These are phyloP conservation scores for Syzygium grande DNA, from an alignment of 345 rosid species.

Conservation along the genomic window DNA sequence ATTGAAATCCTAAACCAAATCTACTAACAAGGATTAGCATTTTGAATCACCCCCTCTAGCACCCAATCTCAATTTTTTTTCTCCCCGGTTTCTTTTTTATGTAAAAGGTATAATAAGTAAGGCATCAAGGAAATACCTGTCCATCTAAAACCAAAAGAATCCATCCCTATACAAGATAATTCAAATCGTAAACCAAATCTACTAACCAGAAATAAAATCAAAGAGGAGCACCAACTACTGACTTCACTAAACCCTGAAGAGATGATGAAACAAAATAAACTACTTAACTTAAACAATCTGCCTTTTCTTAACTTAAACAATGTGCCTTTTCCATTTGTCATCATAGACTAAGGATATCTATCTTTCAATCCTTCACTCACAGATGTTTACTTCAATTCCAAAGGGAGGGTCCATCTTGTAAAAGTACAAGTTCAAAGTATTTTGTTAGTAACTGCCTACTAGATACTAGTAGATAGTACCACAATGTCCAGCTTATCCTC, in stretches of 20 bases:
- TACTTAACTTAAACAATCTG: not conserved
- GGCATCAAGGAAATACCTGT: not conserved
- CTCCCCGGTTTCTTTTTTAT: not conserved
- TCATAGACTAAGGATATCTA: not conserved
- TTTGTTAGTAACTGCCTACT: not conserved
- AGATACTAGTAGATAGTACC: not conserved
- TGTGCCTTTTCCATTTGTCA: not conserved
- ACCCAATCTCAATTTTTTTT: not conserved
- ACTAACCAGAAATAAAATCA: not conserved
- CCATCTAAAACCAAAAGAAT: not conserved
- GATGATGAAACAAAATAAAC: not conserved
- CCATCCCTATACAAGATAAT: not conserved
- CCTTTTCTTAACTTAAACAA: not conserved
- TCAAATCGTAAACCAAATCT: too few relatives aligned
- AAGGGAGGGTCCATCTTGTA: not conserved
- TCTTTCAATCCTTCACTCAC: not conserved
- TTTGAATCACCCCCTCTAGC: not conserved
- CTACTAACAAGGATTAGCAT: not conserved
- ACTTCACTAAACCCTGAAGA: not conserved
- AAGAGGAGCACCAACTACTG: not conserved
- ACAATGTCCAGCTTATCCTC: not conserved
- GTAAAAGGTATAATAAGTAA: too few relatives aligned
- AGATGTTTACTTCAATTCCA: not conserved
- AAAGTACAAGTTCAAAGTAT: not conserved
- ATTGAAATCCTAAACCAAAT: too few relatives aligned